Base-by-base conservation (phyloP, 2,329 filamentous ascomycete species). In the Aspergillus versicolor region DNA sequence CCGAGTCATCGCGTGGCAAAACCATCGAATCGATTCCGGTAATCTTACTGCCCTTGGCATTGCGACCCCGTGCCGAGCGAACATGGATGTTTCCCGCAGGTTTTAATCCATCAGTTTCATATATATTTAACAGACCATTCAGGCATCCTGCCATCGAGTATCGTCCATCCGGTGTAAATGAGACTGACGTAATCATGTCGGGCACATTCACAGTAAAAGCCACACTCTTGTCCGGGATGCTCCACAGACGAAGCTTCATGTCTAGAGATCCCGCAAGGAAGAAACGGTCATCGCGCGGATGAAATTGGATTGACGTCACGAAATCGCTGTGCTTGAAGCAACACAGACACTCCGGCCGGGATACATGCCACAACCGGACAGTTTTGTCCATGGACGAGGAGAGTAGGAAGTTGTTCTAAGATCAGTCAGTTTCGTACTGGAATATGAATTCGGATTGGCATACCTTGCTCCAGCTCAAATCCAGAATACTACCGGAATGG, bases 321-420 rank as follows among this genome's bases (percentile, higher is more conserved):
- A 97, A 92, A 71, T 99, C 94, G 66, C 88, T 91, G 74, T 97
- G 94, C 67, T 92, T 91, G 77, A 97, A 99, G 2, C 89, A 92
- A 73, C 92, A 96, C 0, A 99, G 80, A 67, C 92, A 97, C 68
- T 97, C 92, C 3, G 82, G 75, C 52, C 93, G 83, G 69, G 85
- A 93, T 61, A 94, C 82, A 74, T 99, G 94, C 93, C 94, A 99
- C 47, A 99, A 75, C 13, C 91, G 85, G 12, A 99, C 94, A 0
- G 92, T 96, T 78, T 97, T 97, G 72, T 99, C 94, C 92, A 97
- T 97, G 0, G 92, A 96, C 0, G 92, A 95, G 3, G 93, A 97
- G 15, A 99, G 81, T 27, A 99, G 75, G 65, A 99, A 99, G 72
- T 96, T 96, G 75, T 99, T 99, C 81, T 84, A 42, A 19, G 2